Percentiles rank a stretch among this genome's conserved stretches.
These are phyloP conservation scores for Iris macrosiphon DNA, from an alignment of 106 monocot species.

Conservation along the genomic window DNA sequence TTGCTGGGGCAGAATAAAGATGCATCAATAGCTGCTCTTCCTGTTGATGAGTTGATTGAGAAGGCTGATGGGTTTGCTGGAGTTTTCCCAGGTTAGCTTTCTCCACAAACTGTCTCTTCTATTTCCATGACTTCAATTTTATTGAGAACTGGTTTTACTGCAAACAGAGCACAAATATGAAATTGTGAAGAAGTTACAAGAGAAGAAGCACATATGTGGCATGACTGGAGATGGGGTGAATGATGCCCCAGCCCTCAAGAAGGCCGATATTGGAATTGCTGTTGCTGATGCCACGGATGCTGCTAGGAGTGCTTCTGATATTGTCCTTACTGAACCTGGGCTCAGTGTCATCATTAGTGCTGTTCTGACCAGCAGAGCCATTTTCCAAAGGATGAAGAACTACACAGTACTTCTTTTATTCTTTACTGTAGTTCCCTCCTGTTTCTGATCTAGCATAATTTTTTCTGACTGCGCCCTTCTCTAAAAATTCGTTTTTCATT, in stretches of 20 bases:
- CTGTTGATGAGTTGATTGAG: constrained; percentile 26
- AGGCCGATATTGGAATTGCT: constrained; percentile 8
- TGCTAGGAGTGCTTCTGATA: constrained; percentile 9
- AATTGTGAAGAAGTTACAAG: constrained; percentile 8
- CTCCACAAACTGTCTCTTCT: no score
- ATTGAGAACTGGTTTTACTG: no score
- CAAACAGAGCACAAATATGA: constrained; percentile 10
- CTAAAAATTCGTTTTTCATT: neutral
- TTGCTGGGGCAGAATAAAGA: constrained; percentile 36
- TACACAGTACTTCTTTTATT: neutral
- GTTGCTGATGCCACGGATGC: constrained; percentile 13
- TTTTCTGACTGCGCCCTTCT: neutral
- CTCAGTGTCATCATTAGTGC: constrained; percentile 13
- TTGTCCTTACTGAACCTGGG: constrained; percentile 15
- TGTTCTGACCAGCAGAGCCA: constrained; percentile 7
- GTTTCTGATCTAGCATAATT: neutral
- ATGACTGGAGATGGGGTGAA: constrained; percentile 15
- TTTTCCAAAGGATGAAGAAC: constrained; percentile 14
- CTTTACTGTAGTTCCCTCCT: neutral
- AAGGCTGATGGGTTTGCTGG: constrained; percentile 56
- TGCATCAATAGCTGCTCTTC: neutral
- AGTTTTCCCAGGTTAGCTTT: constrained; percentile 28
- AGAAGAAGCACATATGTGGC: constrained; percentile 11
- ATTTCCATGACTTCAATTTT: neutral
- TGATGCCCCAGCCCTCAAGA: constrained; percentile 12